phyloP scores from a whole-genome alignment of 805 yeast species.

The Ogataea thermomethanolica region DNA sequence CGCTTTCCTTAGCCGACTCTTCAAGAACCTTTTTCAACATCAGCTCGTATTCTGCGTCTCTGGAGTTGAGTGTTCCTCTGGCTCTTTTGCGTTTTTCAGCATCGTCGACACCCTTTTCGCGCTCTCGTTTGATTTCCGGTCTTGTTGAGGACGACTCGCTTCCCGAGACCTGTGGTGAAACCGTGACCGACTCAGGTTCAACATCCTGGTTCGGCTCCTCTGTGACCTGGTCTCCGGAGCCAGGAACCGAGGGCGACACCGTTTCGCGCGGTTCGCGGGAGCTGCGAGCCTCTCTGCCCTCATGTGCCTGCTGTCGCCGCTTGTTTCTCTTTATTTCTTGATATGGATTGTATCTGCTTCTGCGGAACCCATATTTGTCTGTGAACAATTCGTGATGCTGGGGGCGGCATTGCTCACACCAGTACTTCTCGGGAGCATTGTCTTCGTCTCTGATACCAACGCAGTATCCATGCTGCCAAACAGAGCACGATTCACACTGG shows the following conservation, averaged over 20 bases:
- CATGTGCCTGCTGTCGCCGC: slow-evolving; percentile 25
- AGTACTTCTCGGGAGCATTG: slow-evolving; percentile 86
- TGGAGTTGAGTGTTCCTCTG: slow-evolving; percentile 21
- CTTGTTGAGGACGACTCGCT: slow-evolving; percentile 9
- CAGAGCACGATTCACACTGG: slow-evolving; percentile 87
- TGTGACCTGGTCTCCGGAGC: no score
- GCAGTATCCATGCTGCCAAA: slow-evolving; percentile 98
- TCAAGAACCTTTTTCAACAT: slow-evolving; percentile 45
- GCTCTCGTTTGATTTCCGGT: slow-evolving; percentile 14
- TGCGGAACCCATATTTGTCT: slow-evolving; percentile 45
- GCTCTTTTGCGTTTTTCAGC: slow-evolving; percentile 26
- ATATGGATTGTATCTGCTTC: slow-evolving; percentile 47
- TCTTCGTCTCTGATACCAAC: slow-evolving; percentile 76
- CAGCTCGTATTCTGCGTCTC: slow-evolving; percentile 36
- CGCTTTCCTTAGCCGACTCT: slow-evolving; percentile 54
- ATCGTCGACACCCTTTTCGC: slow-evolving; percentile 15
- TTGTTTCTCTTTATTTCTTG: slow-evolving; percentile 25
- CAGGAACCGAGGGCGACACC: no score
- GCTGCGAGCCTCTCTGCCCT: slow-evolving; percentile 6
- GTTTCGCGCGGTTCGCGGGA: no score
- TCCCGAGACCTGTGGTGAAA: slow-evolving; percentile 8
- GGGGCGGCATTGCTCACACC: slow-evolving; percentile 92
- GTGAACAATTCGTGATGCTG: slow-evolving; percentile 62
- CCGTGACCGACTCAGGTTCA: slow-evolving; percentile 4
- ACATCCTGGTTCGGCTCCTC: no score